phyloP scores from a whole-genome alignment of 129 eudicot genomes.

The Flaveria sonorensis region DNA sequence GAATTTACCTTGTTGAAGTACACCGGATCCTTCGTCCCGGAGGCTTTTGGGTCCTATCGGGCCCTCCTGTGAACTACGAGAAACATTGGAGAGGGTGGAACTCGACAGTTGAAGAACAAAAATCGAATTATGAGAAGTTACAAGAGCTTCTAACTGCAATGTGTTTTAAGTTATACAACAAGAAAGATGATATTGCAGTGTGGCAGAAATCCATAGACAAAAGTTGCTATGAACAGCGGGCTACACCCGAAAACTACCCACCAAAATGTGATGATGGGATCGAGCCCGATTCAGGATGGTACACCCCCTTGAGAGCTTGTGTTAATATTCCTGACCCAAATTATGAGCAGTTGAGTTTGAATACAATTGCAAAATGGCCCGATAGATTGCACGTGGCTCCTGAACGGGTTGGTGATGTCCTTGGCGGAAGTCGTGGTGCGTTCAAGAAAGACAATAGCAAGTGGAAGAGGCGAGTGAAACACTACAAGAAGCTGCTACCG shows the following conservation, averaged over 20 bases:
- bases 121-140: constrained; percentile 73
- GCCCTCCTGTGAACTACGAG: constrained; percentile 93
- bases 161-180: constrained; percentile 87
- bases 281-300: constrained; percentile 92
- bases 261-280: constrained; percentile 93
- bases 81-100: constrained; percentile 93
- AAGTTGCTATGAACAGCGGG: constrained; percentile 71
- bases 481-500: constrained; percentile 86
- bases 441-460: constrained; percentile 73
- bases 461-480: constrained; percentile 76
- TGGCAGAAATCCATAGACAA: constrained; percentile 80
- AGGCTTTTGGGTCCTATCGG: constrained; percentile 96
- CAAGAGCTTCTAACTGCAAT: constrained; percentile 74
- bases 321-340: constrained; percentile 65
- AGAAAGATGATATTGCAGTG: constrained; percentile 87
- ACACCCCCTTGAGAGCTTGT: constrained; percentile 87
- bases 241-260: constrained; percentile 70
- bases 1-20: constrained; percentile 83
- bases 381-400: constrained; percentile 69
- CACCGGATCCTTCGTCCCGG: constrained; percentile 94
- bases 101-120: constrained; percentile 80
- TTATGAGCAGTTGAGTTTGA: constrained; percentile 45
- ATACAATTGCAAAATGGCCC: constrained; percentile 79
- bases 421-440: constrained; percentile 75
- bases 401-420: constrained; percentile 65